These are phyloP conservation scores for Capronia coronata DNA, from an alignment of 2,329 filamentous ascomycete species.

Conservation along the genomic window DNA sequence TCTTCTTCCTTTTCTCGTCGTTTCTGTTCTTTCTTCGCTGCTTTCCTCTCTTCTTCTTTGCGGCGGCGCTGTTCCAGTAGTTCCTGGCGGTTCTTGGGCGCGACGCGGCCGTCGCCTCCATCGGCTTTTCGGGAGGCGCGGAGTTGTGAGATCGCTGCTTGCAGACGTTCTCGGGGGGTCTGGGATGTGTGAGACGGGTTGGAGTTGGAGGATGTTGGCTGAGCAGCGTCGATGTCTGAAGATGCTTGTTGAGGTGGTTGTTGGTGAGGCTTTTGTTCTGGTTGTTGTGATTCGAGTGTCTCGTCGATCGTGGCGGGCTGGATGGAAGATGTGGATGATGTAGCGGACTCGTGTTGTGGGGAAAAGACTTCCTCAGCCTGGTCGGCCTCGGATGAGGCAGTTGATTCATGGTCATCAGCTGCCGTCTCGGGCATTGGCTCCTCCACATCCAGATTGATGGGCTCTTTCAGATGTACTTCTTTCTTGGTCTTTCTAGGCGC, in stretches of 20 bases:
- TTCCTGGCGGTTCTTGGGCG: constrained; percentile 80
- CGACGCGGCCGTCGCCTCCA: constrained; percentile 70
- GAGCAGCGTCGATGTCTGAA: not conserved
- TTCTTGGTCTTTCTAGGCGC: not conserved
- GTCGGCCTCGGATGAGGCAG: constrained; percentile 40
- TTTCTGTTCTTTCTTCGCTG: constrained; percentile 80
- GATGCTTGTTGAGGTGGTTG: constrained; percentile 12
- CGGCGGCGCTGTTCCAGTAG: constrained; percentile 81
- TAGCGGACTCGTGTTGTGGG: constrained; percentile 39
- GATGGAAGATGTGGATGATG: constrained; percentile 64
- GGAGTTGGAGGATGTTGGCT: constrained; percentile 4
- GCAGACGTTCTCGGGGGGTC: constrained; percentile 54
- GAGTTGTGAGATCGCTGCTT: constrained; percentile 75
- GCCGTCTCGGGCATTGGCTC: constrained; percentile 25
- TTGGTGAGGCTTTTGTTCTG: constrained; percentile 15
- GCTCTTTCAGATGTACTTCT: constrained; percentile 13
- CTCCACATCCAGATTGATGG: constrained; percentile 8
- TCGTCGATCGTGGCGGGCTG: constrained; percentile 37
- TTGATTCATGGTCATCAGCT: constrained; percentile 29
- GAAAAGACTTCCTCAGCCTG: constrained; percentile 33
- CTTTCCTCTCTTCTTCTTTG: constrained; percentile 80
- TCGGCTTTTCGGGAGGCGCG: constrained; percentile 83
- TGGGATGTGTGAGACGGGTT: constrained; percentile 16
- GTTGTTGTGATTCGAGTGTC: constrained; percentile 4
- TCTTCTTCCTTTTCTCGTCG: constrained; percentile 73